Percentiles rank a stretch among this genome's conserved stretches.
These are phyloP conservation scores for Epichloe aotearoae DNA, from an alignment of 2,329 filamentous ascomycete species.

Conservation along the genomic window DNA sequence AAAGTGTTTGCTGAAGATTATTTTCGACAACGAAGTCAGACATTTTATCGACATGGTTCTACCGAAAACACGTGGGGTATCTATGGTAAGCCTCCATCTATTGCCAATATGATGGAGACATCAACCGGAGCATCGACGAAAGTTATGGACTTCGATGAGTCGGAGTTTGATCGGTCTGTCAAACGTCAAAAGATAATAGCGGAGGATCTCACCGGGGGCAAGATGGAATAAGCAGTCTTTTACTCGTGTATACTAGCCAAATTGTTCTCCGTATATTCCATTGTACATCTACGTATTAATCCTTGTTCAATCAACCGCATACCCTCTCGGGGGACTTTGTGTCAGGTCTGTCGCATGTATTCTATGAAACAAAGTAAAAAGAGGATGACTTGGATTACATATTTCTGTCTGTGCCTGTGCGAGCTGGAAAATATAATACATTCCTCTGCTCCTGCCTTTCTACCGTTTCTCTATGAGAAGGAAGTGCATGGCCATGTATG, in stretches of 20 bases:
- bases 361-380: not conserved
- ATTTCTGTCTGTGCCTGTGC: not conserved
- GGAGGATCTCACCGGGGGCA: conserved; percentile 49
- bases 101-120: conserved; percentile 30
- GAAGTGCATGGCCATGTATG: conserved; percentile 87
- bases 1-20: conserved; percentile 56
- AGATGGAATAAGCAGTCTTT: conserved; percentile 24
- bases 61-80: conserved; percentile 41
- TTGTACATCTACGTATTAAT: not conserved
- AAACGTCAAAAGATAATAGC: conserved; percentile 41
- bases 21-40: conserved; percentile 28
- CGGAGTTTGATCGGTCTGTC: conserved; percentile 30
- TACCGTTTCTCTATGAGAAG: conserved; percentile 70
- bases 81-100: conserved; percentile 30
- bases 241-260: not conserved
- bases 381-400: not conserved
- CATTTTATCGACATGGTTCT: conserved; percentile 17
- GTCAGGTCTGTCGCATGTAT: not conserved
- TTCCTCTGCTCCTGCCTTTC: conserved; percentile 11
- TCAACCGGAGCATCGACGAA: conserved; percentile 22
- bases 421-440: not conserved
- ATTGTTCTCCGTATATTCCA: not conserved
- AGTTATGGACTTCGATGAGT: conserved; percentile 22
- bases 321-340: not conserved
- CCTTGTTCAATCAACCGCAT: no score